These are phyloP conservation scores for Rhizoclosmatium globosum DNA, from an alignment of 192 early-diverging fungal species.

Conservation along the genomic window DNA sequence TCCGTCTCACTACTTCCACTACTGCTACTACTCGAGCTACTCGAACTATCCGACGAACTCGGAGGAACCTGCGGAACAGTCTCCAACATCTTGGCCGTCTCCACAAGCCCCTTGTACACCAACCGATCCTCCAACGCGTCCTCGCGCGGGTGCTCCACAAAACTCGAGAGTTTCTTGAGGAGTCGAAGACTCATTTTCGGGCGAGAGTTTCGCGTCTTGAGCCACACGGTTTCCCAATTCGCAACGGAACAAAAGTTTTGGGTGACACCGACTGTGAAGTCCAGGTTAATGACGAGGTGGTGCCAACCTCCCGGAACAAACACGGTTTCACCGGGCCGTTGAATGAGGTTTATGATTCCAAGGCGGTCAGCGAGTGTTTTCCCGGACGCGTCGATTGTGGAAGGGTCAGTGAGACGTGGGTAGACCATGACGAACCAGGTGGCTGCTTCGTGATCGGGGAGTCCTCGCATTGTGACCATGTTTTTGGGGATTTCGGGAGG, in stretches of 20 bases:
- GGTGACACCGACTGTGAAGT: slow-evolving; percentile 81
- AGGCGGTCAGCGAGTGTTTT: slow-evolving; percentile 64
- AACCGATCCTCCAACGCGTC: not conserved
- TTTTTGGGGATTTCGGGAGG: slow-evolving; percentile 71
- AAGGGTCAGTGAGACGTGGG: slow-evolving; percentile 34
- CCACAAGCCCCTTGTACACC: slow-evolving; percentile 17
- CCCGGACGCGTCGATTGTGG: slow-evolving; percentile 23
- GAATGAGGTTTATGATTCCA: slow-evolving; percentile 75
- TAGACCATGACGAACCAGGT: slow-evolving; percentile 77
- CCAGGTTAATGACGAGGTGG: slow-evolving; percentile 82
- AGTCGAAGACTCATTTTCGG: slow-evolving; percentile 44
- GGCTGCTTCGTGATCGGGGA: slow-evolving; percentile 72
- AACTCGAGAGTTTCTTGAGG: slow-evolving; percentile 18
- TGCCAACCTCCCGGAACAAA: slow-evolving; percentile 85
- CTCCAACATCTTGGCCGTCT: slow-evolving; percentile 12
- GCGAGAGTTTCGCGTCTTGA: slow-evolving; percentile 62
- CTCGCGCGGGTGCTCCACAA: slow-evolving; percentile 11
- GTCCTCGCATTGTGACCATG: slow-evolving; percentile 61
- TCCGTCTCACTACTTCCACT: slow-evolving; percentile 20
- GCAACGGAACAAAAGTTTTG: slow-evolving; percentile 80
- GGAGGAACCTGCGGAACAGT: slow-evolving; percentile 24
- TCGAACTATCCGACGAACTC: slow-evolving; percentile 12
- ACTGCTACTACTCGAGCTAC: slow-evolving; percentile 8
- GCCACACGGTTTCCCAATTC: slow-evolving; percentile 74
- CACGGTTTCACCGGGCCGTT: slow-evolving; percentile 80